These are phyloP conservation scores for Aspergillus campestris DNA, from an alignment of 495 filamentous ascomycete species.

Conservation along the genomic window DNA sequence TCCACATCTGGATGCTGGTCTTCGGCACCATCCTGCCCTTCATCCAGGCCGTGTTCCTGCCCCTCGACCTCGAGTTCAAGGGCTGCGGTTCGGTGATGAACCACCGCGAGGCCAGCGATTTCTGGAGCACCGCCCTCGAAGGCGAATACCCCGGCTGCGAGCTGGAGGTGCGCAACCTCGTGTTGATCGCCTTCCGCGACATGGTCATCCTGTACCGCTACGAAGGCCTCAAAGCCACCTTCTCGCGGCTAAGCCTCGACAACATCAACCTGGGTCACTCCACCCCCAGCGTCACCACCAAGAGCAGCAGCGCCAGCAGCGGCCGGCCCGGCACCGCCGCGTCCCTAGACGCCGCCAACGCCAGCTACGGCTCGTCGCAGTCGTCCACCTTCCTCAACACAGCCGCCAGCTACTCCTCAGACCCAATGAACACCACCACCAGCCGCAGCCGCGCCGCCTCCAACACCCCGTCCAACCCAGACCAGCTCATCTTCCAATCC, in stretches of 20 bases:
- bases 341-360: conserved; percentile 59
- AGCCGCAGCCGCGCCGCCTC: conserved; percentile 65
- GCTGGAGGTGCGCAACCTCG: conserved; percentile 81
- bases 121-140: conserved; percentile 56
- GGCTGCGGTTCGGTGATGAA: conserved; percentile 73
- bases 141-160: conserved; percentile 33
- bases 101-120: conserved; percentile 68
- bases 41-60: conserved; percentile 92
- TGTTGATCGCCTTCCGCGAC: conserved; percentile 85
- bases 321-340: conserved; percentile 61
- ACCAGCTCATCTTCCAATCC: conserved; percentile 41
- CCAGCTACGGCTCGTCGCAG: conserved; percentile 63
- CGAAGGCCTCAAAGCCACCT: conserved; percentile 77
- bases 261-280: conserved; percentile 55
- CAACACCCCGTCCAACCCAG: conserved; percentile 65
- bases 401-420: conserved; percentile 41
- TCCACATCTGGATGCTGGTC: conserved; percentile 88
- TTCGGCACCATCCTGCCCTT: conserved; percentile 88
- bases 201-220: conserved; percentile 77
- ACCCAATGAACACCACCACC: conserved; percentile 25
- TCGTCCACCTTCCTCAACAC: conserved; percentile 59
- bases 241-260: conserved; percentile 84
- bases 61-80: conserved; percentile 88
- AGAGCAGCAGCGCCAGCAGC: conserved; percentile 35
- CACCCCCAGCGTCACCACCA: conserved; percentile 37